Base-by-base conservation (phyloP, 1,284 basidiomycete species). In the Pseudozyma sp. region DNA sequence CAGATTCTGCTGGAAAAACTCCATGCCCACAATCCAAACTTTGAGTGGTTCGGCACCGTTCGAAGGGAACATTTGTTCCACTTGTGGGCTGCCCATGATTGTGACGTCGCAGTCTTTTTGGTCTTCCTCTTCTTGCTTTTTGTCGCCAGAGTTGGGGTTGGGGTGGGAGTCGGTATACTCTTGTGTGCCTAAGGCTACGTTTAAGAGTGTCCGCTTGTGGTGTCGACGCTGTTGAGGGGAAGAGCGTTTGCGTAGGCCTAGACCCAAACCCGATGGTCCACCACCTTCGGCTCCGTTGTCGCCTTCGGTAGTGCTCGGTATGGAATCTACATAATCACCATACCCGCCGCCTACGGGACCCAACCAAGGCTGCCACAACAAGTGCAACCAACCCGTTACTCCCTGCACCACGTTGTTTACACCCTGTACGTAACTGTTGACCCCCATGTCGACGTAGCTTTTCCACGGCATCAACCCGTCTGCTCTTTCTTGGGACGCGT, bases 1-100 rank as follows among this genome's bases (percentile, higher is more conserved):
- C 35, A 74, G 34, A 19, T 73, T 73, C 5, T 53, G 43, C n/a
- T 69, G 62, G 43, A 74, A 74, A 39, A 70, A 74, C 25, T 74
- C 62, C 14, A 54, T 18, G 9, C 71, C 71, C 0, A 70, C 12
- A 43, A 74, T 66, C 66, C 66, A 74, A 6, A 65, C 48, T 31
- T 74, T 69, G 25, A 64, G 39, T 13, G 48, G 48, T n/a, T 67
- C 42, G 31, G 51, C 50, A 9, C 45, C 49, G 40, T 53, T 65
- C 14, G 51, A 39, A 2, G 61, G 65, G 38, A 70, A 69, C 71
- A 74, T 74, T 0, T 39, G 11, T 14, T 74, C 71, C 7, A 74
- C 66, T 34, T 62, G 50, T 1, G 58, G 52, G 34, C 53, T 65
- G 7, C 71, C 71, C 13, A 69, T 44, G 9, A 74, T 18, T 0